A percentile compares a stretch with the other conserved stretches of the same genome.
These are phyloP conservation scores for Stipa capillata DNA, from an alignment of 176 grass and related monocot species.

Conservation along the genomic window DNA sequence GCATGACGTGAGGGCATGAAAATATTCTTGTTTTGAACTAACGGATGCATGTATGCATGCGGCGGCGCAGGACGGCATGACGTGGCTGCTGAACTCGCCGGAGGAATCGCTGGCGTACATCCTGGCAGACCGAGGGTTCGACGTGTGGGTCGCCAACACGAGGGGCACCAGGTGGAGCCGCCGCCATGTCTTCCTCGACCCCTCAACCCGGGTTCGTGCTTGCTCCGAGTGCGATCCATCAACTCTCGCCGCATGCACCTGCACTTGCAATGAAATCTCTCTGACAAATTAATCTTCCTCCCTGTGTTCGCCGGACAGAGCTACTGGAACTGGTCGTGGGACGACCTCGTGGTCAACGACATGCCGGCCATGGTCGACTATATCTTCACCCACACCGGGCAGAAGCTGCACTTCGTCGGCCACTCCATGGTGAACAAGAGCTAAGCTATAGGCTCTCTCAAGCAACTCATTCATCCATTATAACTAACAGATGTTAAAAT, in stretches of 20 bases:
- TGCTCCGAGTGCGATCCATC: too few species aligned
- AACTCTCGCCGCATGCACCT: too few species aligned
- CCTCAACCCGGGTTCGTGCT: slow-evolving; percentile 36
- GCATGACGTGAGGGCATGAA: too few species aligned
- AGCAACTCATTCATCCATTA: background rate
- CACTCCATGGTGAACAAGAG: slow-evolving; percentile 94
- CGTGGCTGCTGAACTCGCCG: slow-evolving; percentile 64
- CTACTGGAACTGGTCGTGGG: slow-evolving; percentile 95
- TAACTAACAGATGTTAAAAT: too few species aligned
- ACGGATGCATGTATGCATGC: background rate
- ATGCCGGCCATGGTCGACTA: slow-evolving; percentile 57
- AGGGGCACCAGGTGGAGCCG: slow-evolving; percentile 70
- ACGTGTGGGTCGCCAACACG: slow-evolving; percentile 85
- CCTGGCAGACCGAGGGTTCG: slow-evolving; percentile 70
- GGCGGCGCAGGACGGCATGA: slow-evolving; percentile 86
- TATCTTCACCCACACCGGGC: slow-evolving; percentile 30
- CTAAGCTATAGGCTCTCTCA: too few species aligned
- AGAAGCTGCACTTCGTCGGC: slow-evolving; percentile 81
- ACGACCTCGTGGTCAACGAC: slow-evolving; percentile 66
- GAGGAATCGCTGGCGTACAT: slow-evolving; percentile 68
- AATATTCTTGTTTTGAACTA: too few species aligned
- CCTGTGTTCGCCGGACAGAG: too few species aligned
- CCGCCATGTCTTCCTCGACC: slow-evolving; percentile 46
- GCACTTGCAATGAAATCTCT: too few species aligned
- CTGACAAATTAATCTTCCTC: too few species aligned